phyloP scores from a whole-genome alignment of 176 grass and related monocot genomes.

The Phyllostachys edulis region DNA sequence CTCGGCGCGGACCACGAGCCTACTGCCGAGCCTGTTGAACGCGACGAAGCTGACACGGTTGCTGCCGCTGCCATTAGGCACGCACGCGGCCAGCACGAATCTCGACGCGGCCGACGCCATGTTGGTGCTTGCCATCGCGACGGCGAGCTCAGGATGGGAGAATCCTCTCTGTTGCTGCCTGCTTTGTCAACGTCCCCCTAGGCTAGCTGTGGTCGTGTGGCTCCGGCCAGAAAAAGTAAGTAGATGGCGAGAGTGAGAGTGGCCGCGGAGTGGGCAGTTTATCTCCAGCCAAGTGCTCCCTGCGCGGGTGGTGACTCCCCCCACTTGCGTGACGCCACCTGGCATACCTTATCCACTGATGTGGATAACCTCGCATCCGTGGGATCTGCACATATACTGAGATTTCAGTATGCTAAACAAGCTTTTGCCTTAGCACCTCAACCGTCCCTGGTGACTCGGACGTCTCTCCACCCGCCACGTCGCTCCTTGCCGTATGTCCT shows the following conservation, averaged over 20 bases:
- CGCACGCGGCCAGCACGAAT: slow-evolving; percentile 55
- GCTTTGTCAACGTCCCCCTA: neutral
- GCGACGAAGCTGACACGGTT: slow-evolving; percentile 46
- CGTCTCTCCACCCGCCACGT: no score
- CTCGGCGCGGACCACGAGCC: slow-evolving; percentile 60
- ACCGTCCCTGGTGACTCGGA: no score
- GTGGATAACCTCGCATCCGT: slow-evolving; percentile 58
- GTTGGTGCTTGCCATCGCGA: slow-evolving; percentile 82
- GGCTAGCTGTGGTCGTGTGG: slow-evolving; percentile 27
- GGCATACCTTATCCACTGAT: slow-evolving; percentile 58
- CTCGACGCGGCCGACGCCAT: slow-evolving; percentile 78
- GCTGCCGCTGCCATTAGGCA: neutral
- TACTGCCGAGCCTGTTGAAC: slow-evolving; percentile 39
- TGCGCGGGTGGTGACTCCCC: slow-evolving; percentile 4
- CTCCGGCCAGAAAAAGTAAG: neutral
- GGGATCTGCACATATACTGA: neutral
- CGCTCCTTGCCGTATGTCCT: no score
- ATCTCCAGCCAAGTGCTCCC: slow-evolving; percentile 41
- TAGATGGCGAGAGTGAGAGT: slow-evolving; percentile 10
- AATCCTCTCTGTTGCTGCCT: neutral
- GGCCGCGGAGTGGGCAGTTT: slow-evolving; percentile 53
- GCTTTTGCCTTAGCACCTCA: no score
- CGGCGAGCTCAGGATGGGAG: neutral
- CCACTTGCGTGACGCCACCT: slow-evolving; percentile 54
- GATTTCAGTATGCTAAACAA: neutral